Evolutionary conservation across 2,329 filamentous ascomycete genomes (phyloP).

Genomic region (Colletotrichum navitas): DNA sequence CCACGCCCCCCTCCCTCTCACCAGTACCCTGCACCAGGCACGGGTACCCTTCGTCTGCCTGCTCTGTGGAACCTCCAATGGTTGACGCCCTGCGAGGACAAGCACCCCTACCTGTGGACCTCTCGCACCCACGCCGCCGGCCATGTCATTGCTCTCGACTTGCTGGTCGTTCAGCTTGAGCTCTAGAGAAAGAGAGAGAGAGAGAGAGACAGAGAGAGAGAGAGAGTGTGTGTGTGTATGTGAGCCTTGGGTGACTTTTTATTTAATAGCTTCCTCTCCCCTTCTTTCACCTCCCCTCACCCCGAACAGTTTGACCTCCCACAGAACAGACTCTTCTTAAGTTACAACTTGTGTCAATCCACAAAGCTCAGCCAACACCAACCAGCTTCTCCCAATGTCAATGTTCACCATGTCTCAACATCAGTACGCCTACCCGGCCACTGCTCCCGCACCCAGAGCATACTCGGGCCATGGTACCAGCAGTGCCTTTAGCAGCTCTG

Average conservation of each 20-base stretch:
- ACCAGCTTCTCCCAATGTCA: slow-evolving; percentile 39
- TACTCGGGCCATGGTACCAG: slow-evolving; percentile 83
- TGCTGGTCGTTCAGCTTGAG: slow-evolving; percentile 27
- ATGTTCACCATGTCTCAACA: slow-evolving; percentile 62
- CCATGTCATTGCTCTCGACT: slow-evolving; percentile 35
- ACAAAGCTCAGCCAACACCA: background rate
- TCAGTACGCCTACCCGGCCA: slow-evolving; percentile 55
- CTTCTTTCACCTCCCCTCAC: slow-evolving; percentile 13
- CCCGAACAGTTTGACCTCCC: slow-evolving; percentile 13
- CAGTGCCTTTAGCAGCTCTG: slow-evolving; percentile 94
- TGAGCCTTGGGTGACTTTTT: slow-evolving; percentile 33
- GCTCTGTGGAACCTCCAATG: slow-evolving; percentile 14
- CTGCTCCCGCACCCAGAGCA: slow-evolving; percentile 68
- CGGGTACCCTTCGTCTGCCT: slow-evolving; percentile 26
- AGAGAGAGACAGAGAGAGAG: too few species aligned
- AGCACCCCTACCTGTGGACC: slow-evolving; percentile 12
- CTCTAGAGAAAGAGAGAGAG: background rate
- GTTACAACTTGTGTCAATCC: slow-evolving; percentile 1
- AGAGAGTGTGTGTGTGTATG: too few species aligned
- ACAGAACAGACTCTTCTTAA: background rate
- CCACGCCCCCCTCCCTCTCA: slow-evolving; percentile 12
- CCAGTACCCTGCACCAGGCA: slow-evolving; percentile 17
- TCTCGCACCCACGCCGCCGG: slow-evolving; percentile 23
- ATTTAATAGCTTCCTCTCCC: slow-evolving; percentile 40
- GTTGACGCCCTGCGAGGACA: slow-evolving; percentile 32